These are phyloP conservation scores for Pseudoscleropodium purum DNA, from an alignment of 225 moss, liverwort and hornwort species.

Conservation along the genomic window DNA sequence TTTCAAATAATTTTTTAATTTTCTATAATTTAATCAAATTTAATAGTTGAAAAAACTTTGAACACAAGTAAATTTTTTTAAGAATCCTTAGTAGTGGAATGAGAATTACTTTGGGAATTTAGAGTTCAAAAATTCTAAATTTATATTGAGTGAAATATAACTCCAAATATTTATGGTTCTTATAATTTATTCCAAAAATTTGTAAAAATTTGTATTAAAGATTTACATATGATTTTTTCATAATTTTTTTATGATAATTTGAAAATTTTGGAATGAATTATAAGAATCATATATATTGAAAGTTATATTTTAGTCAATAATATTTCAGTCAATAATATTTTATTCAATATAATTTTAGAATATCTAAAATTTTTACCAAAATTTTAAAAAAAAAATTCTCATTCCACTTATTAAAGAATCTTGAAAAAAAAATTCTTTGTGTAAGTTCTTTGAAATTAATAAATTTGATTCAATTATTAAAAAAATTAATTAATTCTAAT, in stretches of 20 bases:
- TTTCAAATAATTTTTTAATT: too few relatives aligned
- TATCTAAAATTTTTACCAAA: too few relatives aligned
- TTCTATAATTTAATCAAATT: background rate
- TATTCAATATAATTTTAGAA: too few relatives aligned
- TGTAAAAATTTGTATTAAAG: too few relatives aligned
- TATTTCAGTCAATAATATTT: too few relatives aligned
- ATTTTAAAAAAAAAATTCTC: background rate
- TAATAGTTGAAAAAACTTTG: background rate
- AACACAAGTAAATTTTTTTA: too few relatives aligned
- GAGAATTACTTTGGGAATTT: background rate
- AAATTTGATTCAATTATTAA: background rate
- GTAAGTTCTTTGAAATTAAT: background rate
- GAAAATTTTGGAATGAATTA: background rate
- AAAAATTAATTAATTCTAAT: background rate
- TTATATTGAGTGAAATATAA: background rate
- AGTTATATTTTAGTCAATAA: background rate
- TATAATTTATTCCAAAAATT: background rate
- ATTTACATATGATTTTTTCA: too few relatives aligned
- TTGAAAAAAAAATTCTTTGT: background rate
- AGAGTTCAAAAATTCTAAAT: background rate
- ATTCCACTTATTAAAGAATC: too few relatives aligned
- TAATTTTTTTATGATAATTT: too few relatives aligned
- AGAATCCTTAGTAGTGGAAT: background rate
- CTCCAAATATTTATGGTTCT: rapidly evolving
- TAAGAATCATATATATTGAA: background rate